These are phyloP conservation scores for Apostasia ramifera DNA, from an alignment of 106 monocot genomes.

Conservation along the genomic window DNA sequence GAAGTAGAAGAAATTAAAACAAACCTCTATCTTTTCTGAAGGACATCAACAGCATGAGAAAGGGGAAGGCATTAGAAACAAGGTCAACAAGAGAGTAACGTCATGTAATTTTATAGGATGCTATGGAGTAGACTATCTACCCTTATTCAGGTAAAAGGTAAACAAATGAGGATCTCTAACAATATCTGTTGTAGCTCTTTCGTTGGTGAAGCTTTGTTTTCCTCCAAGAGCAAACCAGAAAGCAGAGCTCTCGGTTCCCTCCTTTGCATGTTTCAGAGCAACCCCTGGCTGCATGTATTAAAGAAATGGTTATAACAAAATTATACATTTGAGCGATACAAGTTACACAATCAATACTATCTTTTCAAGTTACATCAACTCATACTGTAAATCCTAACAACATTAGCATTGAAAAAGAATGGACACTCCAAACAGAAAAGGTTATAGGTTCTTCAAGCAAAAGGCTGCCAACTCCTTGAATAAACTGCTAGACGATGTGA, in stretches of 20 bases:
- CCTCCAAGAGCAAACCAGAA: constrained; percentile 99
- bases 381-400: no score
- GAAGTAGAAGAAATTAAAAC: constrained; percentile 1
- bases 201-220: constrained; percentile 68
- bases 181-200: constrained; percentile 53
- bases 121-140: constrained; percentile 21
- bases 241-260: constrained; percentile 96
- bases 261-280: constrained; percentile 74
- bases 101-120: neutral
- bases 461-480: no score
- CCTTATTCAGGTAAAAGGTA: constrained; percentile 63
- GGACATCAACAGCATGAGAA: constrained; percentile 10
- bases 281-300: constrained; percentile 50
- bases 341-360: neutral
- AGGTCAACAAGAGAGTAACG: neutral
- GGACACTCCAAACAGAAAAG: no score
- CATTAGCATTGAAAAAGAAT: no score
- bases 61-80: constrained; percentile 8
- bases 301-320: neutral
- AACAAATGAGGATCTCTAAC: constrained; percentile 95
- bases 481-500: no score
- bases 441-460: no score
- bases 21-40: constrained; percentile 88
- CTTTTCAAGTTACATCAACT: no score
- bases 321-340: neutral